Base-by-base conservation (phyloP, 2,329 filamentous ascomycete genomes). In the Fusarium brevicatenulatum region DNA sequence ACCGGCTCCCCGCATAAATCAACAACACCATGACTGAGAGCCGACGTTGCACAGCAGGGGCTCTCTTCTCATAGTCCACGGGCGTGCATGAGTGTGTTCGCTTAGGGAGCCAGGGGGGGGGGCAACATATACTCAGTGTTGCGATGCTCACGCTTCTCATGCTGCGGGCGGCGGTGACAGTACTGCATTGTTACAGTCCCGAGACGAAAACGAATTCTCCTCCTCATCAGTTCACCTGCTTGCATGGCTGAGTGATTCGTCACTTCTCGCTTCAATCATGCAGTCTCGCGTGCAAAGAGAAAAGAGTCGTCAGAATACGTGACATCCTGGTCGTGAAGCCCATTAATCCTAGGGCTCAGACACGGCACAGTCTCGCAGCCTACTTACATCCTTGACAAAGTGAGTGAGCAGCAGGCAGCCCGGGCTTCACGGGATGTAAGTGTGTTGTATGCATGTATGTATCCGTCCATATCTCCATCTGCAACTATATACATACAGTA, bases 1-100 rank as follows among this genome's bases (percentile, higher is more conserved):
- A 56, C 56, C 47, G 52, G 37, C 54, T 72, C 71, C 75, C 73
- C 66, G 57, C 74, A 74, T 52, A 68, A 64, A 53, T 39, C 43
- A 68, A 61, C 63, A 67, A 67, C 44, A 59, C 23, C 54, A 63
- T 53, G 58, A 53, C 28, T 63, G 58, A 66, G 57, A 63, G 52
- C 66, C 68, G 60, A 71, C 59, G 64, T 73, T 70, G 70, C 66
- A 77, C 71, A 70, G 50, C 65, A 73, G 65, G 65, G 75, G 73
- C 37, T 69, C 44, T 53, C 63, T 42, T 34, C 40, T 66, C 62
- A 59, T n/a, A 50, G 54, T 47, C 30, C 12, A 47, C 49, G 44
- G 67, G 46, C 60, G 59, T 55, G 59, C 58, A 64, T 71, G 64
- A 68, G 52, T 30, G 44, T 62, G 50, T 64, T 70, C 50, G 49